These are phyloP conservation scores for Mortierella sp. DNA, from an alignment of 371 early-diverging fungal species.

Conservation along the genomic window DNA sequence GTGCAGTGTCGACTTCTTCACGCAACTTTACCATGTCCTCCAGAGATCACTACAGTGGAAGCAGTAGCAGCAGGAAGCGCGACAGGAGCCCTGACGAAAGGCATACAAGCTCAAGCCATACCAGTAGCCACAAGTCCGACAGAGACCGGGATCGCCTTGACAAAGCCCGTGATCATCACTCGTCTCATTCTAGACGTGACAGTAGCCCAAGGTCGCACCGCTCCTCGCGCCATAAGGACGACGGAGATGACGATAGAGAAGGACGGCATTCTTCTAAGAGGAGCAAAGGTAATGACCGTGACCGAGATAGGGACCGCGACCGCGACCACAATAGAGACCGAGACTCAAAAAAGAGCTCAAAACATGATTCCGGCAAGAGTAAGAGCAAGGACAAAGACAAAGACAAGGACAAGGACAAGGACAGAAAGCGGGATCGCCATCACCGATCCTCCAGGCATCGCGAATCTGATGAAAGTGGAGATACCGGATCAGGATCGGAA, in stretches of 20 bases:
- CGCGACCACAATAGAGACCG: slow-evolving; percentile 6
- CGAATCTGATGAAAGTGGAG: slow-evolving; percentile 6
- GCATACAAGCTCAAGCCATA: background rate
- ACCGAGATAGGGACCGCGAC: slow-evolving; percentile 7
- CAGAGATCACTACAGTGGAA: slow-evolving; percentile 29
- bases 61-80: slow-evolving; percentile 34
- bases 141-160: slow-evolving; percentile 16
- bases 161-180: slow-evolving; percentile 15
- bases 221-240: slow-evolving; percentile 3
- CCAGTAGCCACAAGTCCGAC: slow-evolving; percentile 7
- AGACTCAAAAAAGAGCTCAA: slow-evolving; percentile 19
- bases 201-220: slow-evolving; percentile 14
- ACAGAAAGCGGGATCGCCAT: slow-evolving; percentile 5
- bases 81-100: slow-evolving; percentile 22
- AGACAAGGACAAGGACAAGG: slow-evolving; percentile 7
- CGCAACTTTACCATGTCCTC: slow-evolving; percentile 19
- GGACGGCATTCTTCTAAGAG: background rate
- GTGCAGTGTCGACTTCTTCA: no score
- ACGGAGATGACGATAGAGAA: background rate
- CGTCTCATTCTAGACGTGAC: slow-evolving; percentile 15
- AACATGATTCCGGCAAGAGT: slow-evolving; percentile 1
- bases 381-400: slow-evolving; percentile 8
- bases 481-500: slow-evolving; percentile 13
- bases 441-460: slow-evolving; percentile 20
- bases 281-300: slow-evolving; percentile 6